Conservation (phyloP, 2,329 filamentous ascomycete genomes). For the Cryphonectria japonica region DNA sequence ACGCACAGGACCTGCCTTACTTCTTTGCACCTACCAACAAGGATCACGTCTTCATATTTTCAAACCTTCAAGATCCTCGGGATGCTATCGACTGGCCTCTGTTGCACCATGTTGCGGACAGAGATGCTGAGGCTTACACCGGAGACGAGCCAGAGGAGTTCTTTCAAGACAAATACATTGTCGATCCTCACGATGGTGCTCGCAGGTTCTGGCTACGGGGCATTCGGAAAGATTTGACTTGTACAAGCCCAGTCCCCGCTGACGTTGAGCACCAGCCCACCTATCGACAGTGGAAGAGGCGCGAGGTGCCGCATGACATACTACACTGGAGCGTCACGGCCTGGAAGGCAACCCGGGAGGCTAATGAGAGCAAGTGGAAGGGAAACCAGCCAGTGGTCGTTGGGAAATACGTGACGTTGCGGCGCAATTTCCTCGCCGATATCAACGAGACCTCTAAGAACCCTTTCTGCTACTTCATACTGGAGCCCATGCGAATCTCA, state of each 20-base stretch:
- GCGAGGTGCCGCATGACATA: conserved; percentile 59
- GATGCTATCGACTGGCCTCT: conserved; percentile 64
- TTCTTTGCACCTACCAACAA: conserved; percentile 69
- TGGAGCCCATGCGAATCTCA: conserved; percentile 78
- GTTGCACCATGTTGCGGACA: conserved; percentile 47
- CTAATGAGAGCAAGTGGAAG: conserved; percentile 51
- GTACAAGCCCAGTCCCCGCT: conserved; percentile 67
- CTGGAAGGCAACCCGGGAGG: conserved; percentile 27
- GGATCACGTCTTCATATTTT: conserved; percentile 37
- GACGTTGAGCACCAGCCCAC: conserved; percentile 50
- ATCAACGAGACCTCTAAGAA: conserved; percentile 37
- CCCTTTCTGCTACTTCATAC: conserved; percentile 66
- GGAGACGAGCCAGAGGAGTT: conserved; percentile 51
- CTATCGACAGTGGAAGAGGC: conserved; percentile 47
- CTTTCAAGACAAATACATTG: conserved; percentile 57
- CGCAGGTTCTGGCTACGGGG: conserved; percentile 62
- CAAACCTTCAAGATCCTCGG: conserved; percentile 30
- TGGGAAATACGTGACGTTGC: conserved; percentile 72
- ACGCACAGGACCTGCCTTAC: conserved; percentile 72
- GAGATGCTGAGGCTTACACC: conserved; percentile 44
- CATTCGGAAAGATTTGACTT: conserved; percentile 61
- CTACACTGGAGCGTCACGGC: conserved; percentile 76
- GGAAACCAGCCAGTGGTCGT: conserved; percentile 80
- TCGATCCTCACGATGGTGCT: conserved; percentile 65
- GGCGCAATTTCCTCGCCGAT: conserved; percentile 82